Base-by-base conservation (phyloP, 441 rosid genomes). In the Arabidopsis lyrata region DNA sequence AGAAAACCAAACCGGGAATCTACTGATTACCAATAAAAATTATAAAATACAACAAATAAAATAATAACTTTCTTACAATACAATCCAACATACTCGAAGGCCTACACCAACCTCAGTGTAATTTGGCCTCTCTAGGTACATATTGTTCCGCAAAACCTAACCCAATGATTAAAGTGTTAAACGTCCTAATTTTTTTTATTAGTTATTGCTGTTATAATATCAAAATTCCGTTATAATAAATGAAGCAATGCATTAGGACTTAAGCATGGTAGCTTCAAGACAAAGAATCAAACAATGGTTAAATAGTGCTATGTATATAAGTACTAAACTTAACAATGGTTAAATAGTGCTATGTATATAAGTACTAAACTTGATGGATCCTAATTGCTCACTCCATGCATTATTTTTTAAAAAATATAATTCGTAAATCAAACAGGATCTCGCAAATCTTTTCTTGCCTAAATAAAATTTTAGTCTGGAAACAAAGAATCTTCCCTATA, bases 211-310 rank as follows among this genome's bases (percentile, higher is more conserved):
- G 39, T 34, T 9, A 42, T 42, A 63, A n/a, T 54, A n/a, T 63
- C 14, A 32, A 31, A n/a, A 14, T 53, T 54, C 16, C 69, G 48
- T 63, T 63, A 53, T 42, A n/a, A 45, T 15, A 35, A 73, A 16
- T 24, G 70, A 56, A 73, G 41, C 64, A 34, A 14, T 53, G 55
- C 16, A 13, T 22, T 31, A 62, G 1, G 68, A 62, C n/a, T 54
- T 63, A 42, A 63, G 70, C 70, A 72, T 32, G 47, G 34, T 42
- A 63, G 56, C 77, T 73, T 54, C n/a, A 11, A 54, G 64, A 34
- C 48, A 34, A 73, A 73, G 64, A 32, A 53, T 44, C 15, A 29
- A 22, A 55, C 54, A 44, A 63, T 63, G 55, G 52, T 5, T 59
- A 49, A 49, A 8, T 38, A 60, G 66, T 59, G 67, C 31, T 48